phyloP scores from a whole-genome alignment of 768 basidiomycete species.

The Cytidiella melzeri region DNA sequence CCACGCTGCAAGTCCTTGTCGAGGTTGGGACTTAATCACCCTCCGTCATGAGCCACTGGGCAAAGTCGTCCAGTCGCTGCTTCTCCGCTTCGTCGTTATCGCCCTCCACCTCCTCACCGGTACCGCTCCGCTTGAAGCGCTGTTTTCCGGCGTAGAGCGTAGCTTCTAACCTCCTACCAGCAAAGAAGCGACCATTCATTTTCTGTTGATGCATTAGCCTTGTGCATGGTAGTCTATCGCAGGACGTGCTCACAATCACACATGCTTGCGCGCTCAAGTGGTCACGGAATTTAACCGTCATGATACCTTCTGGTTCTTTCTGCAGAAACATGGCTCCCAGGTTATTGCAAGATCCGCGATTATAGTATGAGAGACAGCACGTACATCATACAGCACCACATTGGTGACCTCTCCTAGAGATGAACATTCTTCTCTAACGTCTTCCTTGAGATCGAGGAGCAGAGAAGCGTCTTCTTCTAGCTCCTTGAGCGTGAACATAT shows the following conservation, averaged over 20 bases:
- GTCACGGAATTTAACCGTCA: conserved; percentile 95
- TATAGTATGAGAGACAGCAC: conserved; percentile 24
- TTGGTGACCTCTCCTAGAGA: conserved; percentile 92
- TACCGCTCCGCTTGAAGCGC: conserved; percentile 71
- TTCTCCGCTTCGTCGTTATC: conserved; percentile 73
- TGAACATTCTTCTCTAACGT: conserved; percentile 91
- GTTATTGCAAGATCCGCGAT: neutral
- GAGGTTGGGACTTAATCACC: conserved; percentile 43
- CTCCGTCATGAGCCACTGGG: conserved; percentile 79
- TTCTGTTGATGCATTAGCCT: conserved; percentile 42
- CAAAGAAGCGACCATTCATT: conserved; percentile 94
- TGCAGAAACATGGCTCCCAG: conserved; percentile 25
- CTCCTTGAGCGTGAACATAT: conserved; percentile 89
- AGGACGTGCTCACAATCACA: conserved; percentile 53
- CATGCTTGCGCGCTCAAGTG: conserved; percentile 92
- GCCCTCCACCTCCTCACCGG: conserved; percentile 54
- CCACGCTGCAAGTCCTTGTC: too few species aligned
- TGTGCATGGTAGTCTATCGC: neutral
- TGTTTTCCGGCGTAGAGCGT: conserved; percentile 77
- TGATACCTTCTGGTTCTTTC: conserved; percentile 90
- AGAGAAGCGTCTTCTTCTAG: conserved; percentile 81
- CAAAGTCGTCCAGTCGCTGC: conserved; percentile 82
- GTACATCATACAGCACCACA: conserved; percentile 89
- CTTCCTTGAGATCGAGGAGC: conserved; percentile 90
- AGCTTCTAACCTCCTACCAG: conserved; percentile 77